Evolutionary conservation across 805 yeast genomes (phyloP).

Genomic region (Komagataella pastoris): DNA sequence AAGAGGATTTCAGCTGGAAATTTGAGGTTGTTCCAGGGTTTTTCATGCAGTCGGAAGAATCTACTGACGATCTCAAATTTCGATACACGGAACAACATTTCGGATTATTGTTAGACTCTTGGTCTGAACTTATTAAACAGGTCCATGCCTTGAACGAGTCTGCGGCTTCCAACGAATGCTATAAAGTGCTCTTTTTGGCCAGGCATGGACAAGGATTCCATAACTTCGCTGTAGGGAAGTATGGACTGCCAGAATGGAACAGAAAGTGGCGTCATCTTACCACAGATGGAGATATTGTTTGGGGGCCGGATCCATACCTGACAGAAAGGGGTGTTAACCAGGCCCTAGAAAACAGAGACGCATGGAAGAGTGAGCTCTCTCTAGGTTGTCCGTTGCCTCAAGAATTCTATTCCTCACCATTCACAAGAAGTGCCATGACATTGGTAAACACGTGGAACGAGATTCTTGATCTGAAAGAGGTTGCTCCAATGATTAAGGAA

Average conservation of each 20-base stretch:
- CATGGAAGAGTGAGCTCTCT: slow-evolving; percentile 27
- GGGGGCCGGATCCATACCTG: slow-evolving; percentile 50
- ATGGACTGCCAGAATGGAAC: slow-evolving; percentile 48
- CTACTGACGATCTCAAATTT: slow-evolving; percentile 33
- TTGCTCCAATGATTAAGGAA: slow-evolving; percentile 23
- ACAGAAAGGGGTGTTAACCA: slow-evolving; percentile 43
- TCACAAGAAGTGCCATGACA: slow-evolving; percentile 52
- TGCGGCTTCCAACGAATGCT: slow-evolving; percentile 23
- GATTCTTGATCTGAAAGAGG: slow-evolving; percentile 4
- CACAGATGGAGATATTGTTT: slow-evolving; percentile 40
- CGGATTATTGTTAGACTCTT: slow-evolving; percentile 26
- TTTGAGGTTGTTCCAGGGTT: slow-evolving; percentile 37
- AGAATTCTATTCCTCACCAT: slow-evolving; percentile 45
- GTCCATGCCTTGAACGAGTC: slow-evolving; percentile 21
- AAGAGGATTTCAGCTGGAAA: slow-evolving; percentile 17
- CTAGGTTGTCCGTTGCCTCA: slow-evolving; percentile 45
- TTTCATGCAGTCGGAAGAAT: slow-evolving; percentile 29
- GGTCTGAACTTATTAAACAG: slow-evolving; percentile 23
- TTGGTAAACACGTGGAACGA: slow-evolving; percentile 26
- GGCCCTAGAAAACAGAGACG: slow-evolving; percentile 32
- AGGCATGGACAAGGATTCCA: slow-evolving; percentile 67
- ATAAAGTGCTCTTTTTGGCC: slow-evolving; percentile 39
- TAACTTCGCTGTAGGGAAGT: slow-evolving; percentile 37
- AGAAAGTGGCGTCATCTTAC: slow-evolving; percentile 33
- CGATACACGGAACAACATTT: slow-evolving; percentile 27